A percentile compares a stretch with the other conserved stretches of the same genome.
Evolutionary conservation across 1,284 basidiomycete genomes (phyloP).

Genomic region (Xerocomus cyaneibrunnescens): DNA sequence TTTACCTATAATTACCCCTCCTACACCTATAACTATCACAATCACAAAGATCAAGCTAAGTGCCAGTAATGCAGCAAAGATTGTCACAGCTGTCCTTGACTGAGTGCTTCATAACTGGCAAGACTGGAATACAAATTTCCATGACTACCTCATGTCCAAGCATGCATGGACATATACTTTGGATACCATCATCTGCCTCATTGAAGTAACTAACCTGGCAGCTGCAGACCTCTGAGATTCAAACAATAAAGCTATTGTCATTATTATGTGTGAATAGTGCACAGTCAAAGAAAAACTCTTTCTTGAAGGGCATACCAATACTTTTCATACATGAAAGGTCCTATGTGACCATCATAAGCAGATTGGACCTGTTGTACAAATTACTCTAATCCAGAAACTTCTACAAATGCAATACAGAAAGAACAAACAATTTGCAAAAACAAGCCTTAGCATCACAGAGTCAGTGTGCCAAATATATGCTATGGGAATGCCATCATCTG

Average conservation of each 20-base stretch:
- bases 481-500: not conserved
- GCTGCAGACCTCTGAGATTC: not conserved
- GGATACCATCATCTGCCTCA: not conserved
- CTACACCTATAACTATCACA: too few relatives aligned
- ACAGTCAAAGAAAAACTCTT: not conserved
- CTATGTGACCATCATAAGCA: not conserved
- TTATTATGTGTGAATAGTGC: not conserved
- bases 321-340: not conserved
- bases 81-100: not conserved
- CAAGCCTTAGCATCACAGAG: not conserved
- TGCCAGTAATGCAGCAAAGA: not conserved
- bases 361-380: not conserved
- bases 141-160: not conserved
- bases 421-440: not conserved
- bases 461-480: not conserved
- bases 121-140: too few relatives aligned
- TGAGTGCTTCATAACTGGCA: not conserved
- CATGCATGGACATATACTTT: not conserved
- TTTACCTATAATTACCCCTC: too few relatives aligned
- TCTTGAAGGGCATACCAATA: not conserved
- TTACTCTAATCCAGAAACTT: not conserved
- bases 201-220: not conserved
- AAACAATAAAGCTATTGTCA: not conserved
- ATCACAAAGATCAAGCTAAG: too few relatives aligned
- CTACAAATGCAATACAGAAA: not conserved